phyloP scores from a whole-genome alignment of 176 grass and related monocot species.

The Triticum dicoccoides region DNA sequence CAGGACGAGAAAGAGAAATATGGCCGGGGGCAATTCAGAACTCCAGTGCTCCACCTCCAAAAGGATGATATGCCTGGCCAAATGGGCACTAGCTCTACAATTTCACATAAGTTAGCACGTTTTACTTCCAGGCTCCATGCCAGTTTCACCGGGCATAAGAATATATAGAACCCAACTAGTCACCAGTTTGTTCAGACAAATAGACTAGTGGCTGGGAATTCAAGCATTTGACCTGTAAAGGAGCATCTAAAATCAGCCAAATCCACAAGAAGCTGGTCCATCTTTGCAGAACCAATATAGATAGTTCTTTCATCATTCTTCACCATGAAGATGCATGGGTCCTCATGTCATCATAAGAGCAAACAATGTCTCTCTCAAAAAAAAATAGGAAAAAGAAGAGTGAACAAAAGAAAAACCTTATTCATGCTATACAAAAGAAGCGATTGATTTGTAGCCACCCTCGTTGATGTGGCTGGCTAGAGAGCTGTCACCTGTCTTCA shows the following conservation, averaged over 20 bases:
- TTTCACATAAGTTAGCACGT: constrained; percentile 1
- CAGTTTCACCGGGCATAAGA: not conserved
- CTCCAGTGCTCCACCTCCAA: constrained; percentile 1
- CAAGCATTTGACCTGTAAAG: constrained; percentile 34
- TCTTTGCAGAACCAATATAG: not conserved
- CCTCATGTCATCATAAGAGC: not conserved
- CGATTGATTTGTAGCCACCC: constrained; percentile 68
- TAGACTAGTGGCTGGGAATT: not conserved
- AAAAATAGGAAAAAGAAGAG: not conserved
- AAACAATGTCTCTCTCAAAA: not conserved
- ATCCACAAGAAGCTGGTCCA: constrained; percentile 15
- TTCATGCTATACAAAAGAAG: constrained; percentile 28
- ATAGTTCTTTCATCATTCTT: constrained; percentile 14
- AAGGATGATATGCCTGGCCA: constrained; percentile 12
- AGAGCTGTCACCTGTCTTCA: constrained; percentile 82
- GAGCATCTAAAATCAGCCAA: constrained; percentile 5
- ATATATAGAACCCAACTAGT: constrained; percentile 11
- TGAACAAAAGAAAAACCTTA: constrained; percentile 24
- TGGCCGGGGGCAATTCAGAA: not conserved
- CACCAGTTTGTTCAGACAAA: not conserved
- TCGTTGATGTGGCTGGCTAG: constrained; percentile 66
- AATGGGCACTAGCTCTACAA: constrained; percentile 12
- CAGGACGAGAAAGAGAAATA: constrained; percentile 5
- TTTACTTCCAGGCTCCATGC: constrained; percentile 3
- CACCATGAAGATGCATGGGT: not conserved